Conservation (phyloP, 2,329 filamentous ascomycete species). For the Diaporthe citrichinensis region DNA sequence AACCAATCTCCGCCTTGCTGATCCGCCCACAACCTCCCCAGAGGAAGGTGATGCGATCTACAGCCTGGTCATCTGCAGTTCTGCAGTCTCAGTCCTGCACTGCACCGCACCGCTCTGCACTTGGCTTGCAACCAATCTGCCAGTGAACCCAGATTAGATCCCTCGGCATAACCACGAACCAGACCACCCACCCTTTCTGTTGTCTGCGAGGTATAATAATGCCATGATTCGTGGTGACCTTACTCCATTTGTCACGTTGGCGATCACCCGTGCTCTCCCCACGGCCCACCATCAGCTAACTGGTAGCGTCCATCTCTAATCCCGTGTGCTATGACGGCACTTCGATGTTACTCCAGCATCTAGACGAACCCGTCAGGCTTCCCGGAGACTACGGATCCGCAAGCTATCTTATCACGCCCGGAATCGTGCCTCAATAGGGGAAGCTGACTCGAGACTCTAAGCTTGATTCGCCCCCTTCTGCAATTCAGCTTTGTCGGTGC, state of each 20-base stretch:
- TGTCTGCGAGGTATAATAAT: neutral
- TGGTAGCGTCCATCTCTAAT: constrained; percentile 25
- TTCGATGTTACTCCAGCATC: constrained; percentile 1
- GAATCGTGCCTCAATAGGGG: neutral
- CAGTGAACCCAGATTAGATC: neutral
- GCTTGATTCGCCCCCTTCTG: constrained; percentile 16
- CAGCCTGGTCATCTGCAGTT: constrained; percentile 28
- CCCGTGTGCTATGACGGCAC: constrained; percentile 33
- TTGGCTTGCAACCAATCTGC: neutral
- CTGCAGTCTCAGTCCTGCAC: constrained; percentile 24
- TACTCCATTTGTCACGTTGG: constrained; percentile 26
- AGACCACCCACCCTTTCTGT: neutral
- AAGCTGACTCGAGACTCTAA: constrained; percentile 12
- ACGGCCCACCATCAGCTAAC: constrained; percentile 26
- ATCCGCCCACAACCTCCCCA: constrained; percentile 29
- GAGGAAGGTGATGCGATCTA: constrained; percentile 33
- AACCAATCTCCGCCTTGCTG: constrained; percentile 26
- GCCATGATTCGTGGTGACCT: constrained; percentile 26
- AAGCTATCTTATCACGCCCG: constrained; percentile 26
- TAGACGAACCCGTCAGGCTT: constrained; percentile 14
- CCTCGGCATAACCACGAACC: neutral
- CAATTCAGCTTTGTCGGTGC: constrained; percentile 14
- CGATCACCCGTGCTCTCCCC: constrained; percentile 27
- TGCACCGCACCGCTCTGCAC: neutral
- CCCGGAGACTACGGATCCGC: constrained; percentile 20